phyloP scores from a whole-genome alignment of 768 basidiomycete genomes.

The Kwoniella pini region DNA sequence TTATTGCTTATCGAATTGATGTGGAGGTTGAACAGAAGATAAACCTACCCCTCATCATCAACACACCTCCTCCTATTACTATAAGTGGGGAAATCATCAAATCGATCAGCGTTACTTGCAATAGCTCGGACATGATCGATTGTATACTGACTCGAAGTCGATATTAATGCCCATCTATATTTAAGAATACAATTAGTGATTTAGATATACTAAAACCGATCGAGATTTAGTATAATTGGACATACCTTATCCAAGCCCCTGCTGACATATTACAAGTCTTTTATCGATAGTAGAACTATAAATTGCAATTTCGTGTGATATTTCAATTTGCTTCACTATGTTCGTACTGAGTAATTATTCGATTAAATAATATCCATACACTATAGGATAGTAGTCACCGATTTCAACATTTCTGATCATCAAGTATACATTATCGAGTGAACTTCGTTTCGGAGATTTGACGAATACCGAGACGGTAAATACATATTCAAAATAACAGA shows the following conservation, averaged over 20 bases:
- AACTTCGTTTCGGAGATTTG: no score
- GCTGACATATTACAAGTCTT: constrained; percentile 5
- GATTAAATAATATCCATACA: no score
- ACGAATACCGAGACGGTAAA: no score
- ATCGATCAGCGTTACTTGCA: background rate
- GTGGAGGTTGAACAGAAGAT: background rate
- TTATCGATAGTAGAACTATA: no score
- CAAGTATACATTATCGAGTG: no score
- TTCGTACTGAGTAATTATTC: no score
- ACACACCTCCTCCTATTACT: constrained; percentile 41
- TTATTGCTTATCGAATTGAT: no score
- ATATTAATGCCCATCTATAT: constrained; percentile 24
- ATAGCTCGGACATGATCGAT: background rate
- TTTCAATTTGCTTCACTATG: no score
- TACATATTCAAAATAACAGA: no score
- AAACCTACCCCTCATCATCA: constrained; percentile 46
- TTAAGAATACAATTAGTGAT: background rate
- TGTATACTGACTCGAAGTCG: constrained; percentile 26
- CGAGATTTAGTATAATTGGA: background rate
- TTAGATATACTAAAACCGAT: background rate
- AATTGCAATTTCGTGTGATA: no score
- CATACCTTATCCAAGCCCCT: constrained; percentile 20
- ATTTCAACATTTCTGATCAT: no score
- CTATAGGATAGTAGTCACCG: no score
- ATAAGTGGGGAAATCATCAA: background rate